Conservation (phyloP, 805 yeast genomes). For the Kregervanrija delftensis region DNA sequence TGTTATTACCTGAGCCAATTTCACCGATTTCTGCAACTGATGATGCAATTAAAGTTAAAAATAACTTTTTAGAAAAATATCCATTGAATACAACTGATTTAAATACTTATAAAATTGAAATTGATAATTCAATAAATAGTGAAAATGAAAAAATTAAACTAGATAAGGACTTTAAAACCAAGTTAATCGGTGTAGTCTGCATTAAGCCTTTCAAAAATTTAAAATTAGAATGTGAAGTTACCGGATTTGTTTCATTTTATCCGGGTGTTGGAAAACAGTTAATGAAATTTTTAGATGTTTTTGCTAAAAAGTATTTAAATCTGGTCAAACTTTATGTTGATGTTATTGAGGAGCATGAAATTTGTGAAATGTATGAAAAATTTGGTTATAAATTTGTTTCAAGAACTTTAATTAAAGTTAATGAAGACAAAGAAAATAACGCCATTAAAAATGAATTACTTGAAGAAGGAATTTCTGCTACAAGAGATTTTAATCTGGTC, state of each 20-base stretch:
- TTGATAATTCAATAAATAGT: conserved; percentile 3
- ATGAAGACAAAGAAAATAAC: conserved; percentile 17
- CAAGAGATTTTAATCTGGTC: conserved; percentile 35
- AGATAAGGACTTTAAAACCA: conserved; percentile 22
- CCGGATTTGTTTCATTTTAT: conserved; percentile 47
- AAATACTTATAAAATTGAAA: neutral
- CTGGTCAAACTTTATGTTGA: conserved; percentile 28
- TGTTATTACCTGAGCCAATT: conserved; percentile 19
- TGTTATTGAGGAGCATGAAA: conserved; percentile 43
- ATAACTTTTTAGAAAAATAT: conserved; percentile 11
- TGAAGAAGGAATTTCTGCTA: conserved; percentile 34
- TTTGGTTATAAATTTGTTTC: conserved; percentile 31
- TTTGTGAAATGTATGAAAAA: conserved; percentile 38
- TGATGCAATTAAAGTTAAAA: conserved; percentile 14
- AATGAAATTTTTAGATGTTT: conserved; percentile 13
- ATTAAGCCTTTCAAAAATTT: conserved; percentile 20
- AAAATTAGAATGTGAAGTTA: conserved; percentile 31
- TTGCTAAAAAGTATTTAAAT: conserved; percentile 6
- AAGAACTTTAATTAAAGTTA: conserved; percentile 19
- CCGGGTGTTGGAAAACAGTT: conserved; percentile 28
- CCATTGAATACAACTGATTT: conserved; percentile 16
- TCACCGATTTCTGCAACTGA: conserved; percentile 3
- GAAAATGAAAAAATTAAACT: conserved; percentile 16
- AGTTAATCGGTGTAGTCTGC: conserved; percentile 30
- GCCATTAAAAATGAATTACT: conserved; percentile 15